Percentiles rank a stretch among this genome's conserved stretches.
Conservation (phyloP, 768 basidiomycete species). For the Suillus sp. region DNA sequence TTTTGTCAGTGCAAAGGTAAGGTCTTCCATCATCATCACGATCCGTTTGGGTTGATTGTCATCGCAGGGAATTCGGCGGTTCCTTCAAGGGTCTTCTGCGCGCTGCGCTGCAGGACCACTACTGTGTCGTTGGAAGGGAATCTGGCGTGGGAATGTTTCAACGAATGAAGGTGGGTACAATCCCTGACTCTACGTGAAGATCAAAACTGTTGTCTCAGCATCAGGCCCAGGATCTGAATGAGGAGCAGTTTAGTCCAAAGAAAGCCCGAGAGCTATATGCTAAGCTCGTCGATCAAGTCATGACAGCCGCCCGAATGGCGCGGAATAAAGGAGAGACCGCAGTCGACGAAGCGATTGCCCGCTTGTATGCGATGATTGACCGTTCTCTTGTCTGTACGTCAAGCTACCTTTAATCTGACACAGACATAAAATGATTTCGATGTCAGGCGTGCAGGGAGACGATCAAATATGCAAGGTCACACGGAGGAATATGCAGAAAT, state of each 20-base stretch:
- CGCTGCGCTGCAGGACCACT: background rate
- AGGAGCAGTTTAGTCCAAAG: background rate
- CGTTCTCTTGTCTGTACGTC: conserved; percentile 7
- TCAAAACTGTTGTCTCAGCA: background rate
- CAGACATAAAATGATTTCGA: background rate
- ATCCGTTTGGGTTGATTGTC: background rate
- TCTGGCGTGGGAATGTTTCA: background rate
- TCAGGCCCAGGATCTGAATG: background rate
- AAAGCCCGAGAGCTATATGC: background rate
- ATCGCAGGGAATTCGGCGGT: background rate
- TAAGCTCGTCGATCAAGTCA: background rate
- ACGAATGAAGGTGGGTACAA: conserved; percentile 8
- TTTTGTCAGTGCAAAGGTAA: background rate
- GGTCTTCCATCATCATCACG: background rate
- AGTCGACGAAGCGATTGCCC: background rate
- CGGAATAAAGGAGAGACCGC: background rate
- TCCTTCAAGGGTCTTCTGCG: conserved; percentile 2
- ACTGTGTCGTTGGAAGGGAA: background rate
- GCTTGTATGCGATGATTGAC: conserved; percentile 1
- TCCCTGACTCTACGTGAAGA: background rate
- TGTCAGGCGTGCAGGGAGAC: background rate
- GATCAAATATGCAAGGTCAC: background rate
- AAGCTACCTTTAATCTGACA: background rate
- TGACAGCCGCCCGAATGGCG: background rate
- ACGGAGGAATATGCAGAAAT: conserved; percentile 2